Evolutionary conservation across 768 basidiomycete species (phyloP).

Genomic region (Porphyrellus cyaneotinctus): DNA sequence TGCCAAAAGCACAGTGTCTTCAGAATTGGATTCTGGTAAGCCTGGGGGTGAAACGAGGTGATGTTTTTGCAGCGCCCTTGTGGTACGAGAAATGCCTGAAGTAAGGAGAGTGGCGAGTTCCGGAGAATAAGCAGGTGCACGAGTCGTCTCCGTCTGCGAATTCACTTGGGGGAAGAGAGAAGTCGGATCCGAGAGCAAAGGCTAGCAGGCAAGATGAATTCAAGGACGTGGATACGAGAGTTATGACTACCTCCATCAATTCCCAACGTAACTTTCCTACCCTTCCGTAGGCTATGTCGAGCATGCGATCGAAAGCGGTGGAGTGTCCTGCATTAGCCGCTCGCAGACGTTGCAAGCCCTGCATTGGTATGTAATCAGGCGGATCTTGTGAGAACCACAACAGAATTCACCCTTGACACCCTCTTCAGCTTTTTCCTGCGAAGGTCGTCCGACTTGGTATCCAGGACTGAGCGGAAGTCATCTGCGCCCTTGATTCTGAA

Average conservation of each 20-base stretch:
- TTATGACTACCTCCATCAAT: conserved; percentile 52
- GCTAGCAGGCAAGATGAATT: conserved; percentile 36
- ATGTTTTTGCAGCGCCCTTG: conserved; percentile 40
- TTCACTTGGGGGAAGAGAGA: conserved; percentile 48
- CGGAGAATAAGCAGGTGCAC: conserved; percentile 63
- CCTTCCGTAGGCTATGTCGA: conserved; percentile 73
- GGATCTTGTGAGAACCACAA: neutral
- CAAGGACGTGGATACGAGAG: neutral
- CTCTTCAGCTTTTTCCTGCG: conserved; percentile 44
- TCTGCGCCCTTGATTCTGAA: conserved; percentile 57
- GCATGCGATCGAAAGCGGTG: conserved; percentile 51
- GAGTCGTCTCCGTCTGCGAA: conserved; percentile 45
- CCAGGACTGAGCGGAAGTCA: conserved; percentile 49
- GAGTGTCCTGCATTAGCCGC: conserved; percentile 49
- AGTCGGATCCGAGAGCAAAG: conserved; percentile 48
- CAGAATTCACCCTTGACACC: conserved; percentile 44
- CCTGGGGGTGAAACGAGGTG: conserved; percentile 48
- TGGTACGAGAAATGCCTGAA: conserved; percentile 42
- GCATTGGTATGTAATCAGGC: neutral
- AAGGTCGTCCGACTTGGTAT: conserved; percentile 30
- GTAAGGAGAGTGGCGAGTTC: conserved; percentile 62
- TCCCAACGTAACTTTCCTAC: conserved; percentile 69
- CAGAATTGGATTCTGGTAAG: conserved; percentile 53
- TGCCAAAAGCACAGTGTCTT: conserved; percentile 58
- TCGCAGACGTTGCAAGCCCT: conserved; percentile 54